Evolutionary conservation across 202 grass and related monocot genomes (phyloP), one percentile per base, ranked within the genome.

Genomic region (Carex sylvatica): DNA sequence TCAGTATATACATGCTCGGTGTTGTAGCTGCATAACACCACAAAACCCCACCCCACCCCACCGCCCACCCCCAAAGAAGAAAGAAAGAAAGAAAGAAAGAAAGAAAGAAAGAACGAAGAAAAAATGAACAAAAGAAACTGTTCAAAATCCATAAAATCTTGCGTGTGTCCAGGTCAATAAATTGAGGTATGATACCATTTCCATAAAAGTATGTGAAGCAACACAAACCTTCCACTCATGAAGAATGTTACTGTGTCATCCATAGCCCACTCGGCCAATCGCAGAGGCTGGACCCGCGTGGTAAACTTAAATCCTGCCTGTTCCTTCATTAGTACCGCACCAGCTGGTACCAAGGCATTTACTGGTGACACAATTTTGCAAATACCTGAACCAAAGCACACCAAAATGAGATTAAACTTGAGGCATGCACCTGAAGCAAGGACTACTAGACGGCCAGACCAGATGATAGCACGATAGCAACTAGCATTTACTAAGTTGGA

Each of bases 191-290:
- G 31, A 2, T 78, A 55, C 14, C 23, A 58, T 58, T 58, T 24
- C 51, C 86, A 36, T 30, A 46, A 19, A 74, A 75, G 9, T 6
- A 78, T 49, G 10, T 1, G 79, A n/a, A 64, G 38, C 79, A 75
- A 31, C 23, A 44, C 80, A 54, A 49, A 97, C 94, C 94, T 94
- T 94, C 90, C 94, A 70, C 90, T 97, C 90, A 92, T 94, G 80
- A 89, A 97, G 78, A 97, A 97, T 64, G 90, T 94, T n/a, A 97
- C 87, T 0, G 78, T 97, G 36, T 97, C 94, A 42, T 94, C 90
- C 84, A 86, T 79, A 81, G 87, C 87, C 94, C 94, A 97, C 63
- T 97, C 87, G 64, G 94, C 85, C 46, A 97, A 88, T 46, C 94
- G 88, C 62, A 97, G 90, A 36, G 94, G 94, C 81, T 97, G 94